These are phyloP conservation scores for Funneliformis mosseae DNA, from an alignment of 192 early-diverging fungal species.

Conservation along the genomic window DNA sequence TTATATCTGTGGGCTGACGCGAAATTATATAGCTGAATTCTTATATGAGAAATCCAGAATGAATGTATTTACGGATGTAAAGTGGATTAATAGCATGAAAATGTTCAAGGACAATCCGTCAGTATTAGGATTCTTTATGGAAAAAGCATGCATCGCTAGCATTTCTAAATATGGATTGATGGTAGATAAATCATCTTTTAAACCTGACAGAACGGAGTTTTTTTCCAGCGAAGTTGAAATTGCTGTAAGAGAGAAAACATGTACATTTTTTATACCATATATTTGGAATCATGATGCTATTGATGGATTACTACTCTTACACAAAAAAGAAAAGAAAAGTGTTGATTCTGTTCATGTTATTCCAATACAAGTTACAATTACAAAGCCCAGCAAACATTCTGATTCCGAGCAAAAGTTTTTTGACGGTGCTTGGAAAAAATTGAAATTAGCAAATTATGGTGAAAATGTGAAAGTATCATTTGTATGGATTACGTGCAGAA, in stretches of 20 bases:
- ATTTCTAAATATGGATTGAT: constrained; percentile 10
- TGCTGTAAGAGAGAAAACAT: not conserved
- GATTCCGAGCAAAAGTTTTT: not conserved
- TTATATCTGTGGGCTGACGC: constrained; percentile 20
- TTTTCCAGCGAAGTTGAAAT: constrained; percentile 3
- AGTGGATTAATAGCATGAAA: constrained; percentile 3
- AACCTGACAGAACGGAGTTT: not conserved
- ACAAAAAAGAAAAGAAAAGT: not conserved
- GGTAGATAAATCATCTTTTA: not conserved
- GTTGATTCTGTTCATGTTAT: not conserved
- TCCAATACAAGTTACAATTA: constrained; percentile 16
- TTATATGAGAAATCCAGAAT: constrained; percentile 4
- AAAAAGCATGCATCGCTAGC: constrained; percentile 24
- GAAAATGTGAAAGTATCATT: constrained; percentile 1
- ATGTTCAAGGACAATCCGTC: constrained; percentile 11
- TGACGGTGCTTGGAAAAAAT: not conserved
- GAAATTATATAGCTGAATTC: constrained; percentile 12
- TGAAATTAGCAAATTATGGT: not conserved
- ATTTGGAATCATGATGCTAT: constrained; percentile 20
- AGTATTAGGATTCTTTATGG: not conserved
- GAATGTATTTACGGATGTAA: constrained; percentile 12
- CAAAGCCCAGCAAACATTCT: not conserved
- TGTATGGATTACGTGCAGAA: constrained; percentile 22
- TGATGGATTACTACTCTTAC: not conserved
- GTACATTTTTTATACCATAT: constrained; percentile 23